Percentiles rank a stretch among this genome's conserved stretches.
These are phyloP conservation scores for Akanthomyces uredinophilus DNA, from an alignment of 2,329 filamentous ascomycete genomes.

Conservation along the genomic window DNA sequence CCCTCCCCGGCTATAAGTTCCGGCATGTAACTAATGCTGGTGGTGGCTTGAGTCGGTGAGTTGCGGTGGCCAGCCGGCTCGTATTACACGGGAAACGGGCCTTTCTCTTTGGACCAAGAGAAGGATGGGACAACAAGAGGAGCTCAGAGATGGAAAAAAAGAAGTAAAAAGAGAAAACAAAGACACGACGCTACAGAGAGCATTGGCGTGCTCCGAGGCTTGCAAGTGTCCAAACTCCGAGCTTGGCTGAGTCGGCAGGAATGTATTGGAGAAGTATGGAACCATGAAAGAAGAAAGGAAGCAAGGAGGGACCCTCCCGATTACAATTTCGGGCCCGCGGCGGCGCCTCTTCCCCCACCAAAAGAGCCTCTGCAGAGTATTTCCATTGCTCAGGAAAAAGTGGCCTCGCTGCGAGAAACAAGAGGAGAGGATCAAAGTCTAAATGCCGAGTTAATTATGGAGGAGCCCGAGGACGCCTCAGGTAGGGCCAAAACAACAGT, in stretches of 20 bases:
- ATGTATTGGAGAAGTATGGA: background rate
- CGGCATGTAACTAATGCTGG: too few species aligned
- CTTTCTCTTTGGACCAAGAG: too few species aligned
- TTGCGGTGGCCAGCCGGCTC: too few species aligned
- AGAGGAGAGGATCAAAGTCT: background rate
- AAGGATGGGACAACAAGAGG: too few species aligned
- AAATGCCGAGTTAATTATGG: background rate
- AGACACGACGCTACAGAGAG: too few species aligned
- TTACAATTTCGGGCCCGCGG: background rate
- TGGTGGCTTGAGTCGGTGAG: too few species aligned
- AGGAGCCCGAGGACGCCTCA: background rate
- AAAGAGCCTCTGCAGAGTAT: background rate
- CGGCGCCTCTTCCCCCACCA: background rate
- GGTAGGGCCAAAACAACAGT: background rate
- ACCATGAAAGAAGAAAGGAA: background rate
- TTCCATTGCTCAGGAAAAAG: background rate
- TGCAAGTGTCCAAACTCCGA: background rate
- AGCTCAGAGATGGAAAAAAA: too few species aligned
- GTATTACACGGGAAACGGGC: too few species aligned
- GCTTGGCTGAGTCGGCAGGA: background rate
- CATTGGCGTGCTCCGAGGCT: too few species aligned
- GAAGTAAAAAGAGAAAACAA: too few species aligned
- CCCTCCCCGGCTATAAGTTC: too few species aligned
- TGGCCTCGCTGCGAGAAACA: background rate
- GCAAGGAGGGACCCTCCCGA: background rate